phyloP scores from a whole-genome alignment of 345 rosid species.

The Populus deltoides region DNA sequence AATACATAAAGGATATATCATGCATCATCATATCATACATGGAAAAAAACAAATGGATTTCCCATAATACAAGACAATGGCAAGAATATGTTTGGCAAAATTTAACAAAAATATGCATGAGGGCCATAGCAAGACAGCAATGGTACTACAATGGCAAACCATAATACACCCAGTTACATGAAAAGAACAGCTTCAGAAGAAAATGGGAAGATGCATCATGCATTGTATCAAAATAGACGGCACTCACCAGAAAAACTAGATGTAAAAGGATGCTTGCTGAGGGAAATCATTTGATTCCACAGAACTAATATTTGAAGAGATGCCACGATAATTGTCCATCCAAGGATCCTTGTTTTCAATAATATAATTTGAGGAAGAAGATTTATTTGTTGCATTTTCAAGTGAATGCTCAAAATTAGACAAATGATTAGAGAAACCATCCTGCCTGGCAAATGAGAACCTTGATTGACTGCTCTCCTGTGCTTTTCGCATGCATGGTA shows the following conservation, averaged over 20 bases:
- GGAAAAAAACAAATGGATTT: too few species aligned
- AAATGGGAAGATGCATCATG: not conserved
- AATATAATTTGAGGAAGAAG: not conserved
- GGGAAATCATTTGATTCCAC: conserved; percentile 5
- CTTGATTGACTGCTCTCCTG: conserved; percentile 20
- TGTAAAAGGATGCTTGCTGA: conserved; percentile 4
- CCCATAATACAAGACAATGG: not conserved
- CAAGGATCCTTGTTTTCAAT: conserved; percentile 5
- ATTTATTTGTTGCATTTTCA: not conserved
- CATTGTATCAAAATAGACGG: not conserved
- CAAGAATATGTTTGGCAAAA: not conserved
- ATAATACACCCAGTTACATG: not conserved
- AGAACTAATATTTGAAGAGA: conserved; percentile 13
- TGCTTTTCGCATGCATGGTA: conserved; percentile 17
- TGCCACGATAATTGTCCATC: conserved; percentile 7
- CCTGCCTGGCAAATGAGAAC: conserved; percentile 31
- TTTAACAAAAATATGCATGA: not conserved
- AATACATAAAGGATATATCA: not conserved
- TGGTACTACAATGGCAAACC: not conserved
- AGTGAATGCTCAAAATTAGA: conserved; percentile 2
- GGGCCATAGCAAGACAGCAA: not conserved
- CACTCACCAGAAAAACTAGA: conserved; percentile 23
- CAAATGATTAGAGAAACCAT: conserved; percentile 8
- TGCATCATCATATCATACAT: not conserved
- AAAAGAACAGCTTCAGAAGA: not conserved